Conservation (phyloP, 345 rosid genomes). For the Salix caprea region DNA sequence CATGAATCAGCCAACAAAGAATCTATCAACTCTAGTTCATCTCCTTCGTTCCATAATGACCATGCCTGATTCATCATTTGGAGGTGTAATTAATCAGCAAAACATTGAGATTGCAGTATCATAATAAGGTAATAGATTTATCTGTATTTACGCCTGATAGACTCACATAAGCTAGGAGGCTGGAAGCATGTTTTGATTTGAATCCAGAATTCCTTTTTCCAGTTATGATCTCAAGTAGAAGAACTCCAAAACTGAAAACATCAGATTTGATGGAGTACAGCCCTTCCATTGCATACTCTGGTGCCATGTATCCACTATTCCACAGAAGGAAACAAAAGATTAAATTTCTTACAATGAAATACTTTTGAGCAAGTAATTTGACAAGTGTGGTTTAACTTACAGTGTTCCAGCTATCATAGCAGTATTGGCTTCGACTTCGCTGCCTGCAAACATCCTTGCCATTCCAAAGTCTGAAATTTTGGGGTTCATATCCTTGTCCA, state of each 20-base stretch:
- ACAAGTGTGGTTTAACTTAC: slow-evolving; percentile 24
- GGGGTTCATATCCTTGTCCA: slow-evolving; percentile 48
- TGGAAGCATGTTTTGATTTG: slow-evolving; percentile 9
- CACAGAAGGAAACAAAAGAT: background rate
- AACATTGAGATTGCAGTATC: background rate
- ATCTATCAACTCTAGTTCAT: slow-evolving; percentile 2
- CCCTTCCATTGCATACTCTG: slow-evolving; percentile 47
- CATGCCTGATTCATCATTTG: slow-evolving; percentile 12
- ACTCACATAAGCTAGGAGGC: slow-evolving; percentile 17
- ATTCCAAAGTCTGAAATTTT: slow-evolving; percentile 59
- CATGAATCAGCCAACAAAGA: background rate
- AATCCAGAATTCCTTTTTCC: slow-evolving; percentile 37
- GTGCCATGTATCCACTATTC: slow-evolving; percentile 56
- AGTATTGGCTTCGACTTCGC: slow-evolving; percentile 35
- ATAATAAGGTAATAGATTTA: background rate
- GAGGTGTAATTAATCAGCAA: background rate
- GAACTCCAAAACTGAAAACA: slow-evolving; percentile 55
- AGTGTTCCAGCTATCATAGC: slow-evolving; percentile 46
- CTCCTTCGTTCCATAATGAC: slow-evolving; percentile 6
- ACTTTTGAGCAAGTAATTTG: background rate
- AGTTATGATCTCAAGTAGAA: slow-evolving; percentile 52
- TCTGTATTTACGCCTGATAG: background rate
- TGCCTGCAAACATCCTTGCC: slow-evolving; percentile 43
- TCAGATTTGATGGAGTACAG: slow-evolving; percentile 50
- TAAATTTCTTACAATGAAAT: too few relatives aligned